phyloP scores from a whole-genome alignment of 2,329 filamentous ascomycete genomes.

The Alternaria arborescens region DNA sequence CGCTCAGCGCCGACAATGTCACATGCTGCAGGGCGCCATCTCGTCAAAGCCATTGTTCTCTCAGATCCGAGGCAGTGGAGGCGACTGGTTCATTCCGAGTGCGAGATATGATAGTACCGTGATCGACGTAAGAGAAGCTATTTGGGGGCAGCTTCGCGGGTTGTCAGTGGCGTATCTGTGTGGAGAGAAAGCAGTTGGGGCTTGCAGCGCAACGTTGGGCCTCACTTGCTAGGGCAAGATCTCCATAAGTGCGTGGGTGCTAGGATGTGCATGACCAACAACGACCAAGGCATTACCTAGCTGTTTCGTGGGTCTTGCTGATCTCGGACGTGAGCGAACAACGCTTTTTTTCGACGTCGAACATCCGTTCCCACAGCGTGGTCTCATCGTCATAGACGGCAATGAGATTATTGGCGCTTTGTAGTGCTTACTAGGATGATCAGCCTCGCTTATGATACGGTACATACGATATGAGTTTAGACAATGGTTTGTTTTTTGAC shows the following conservation, averaged over 20 bases:
- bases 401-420: background rate
- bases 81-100: background rate
- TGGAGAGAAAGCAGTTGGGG: background rate
- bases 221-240: conserved; percentile 12
- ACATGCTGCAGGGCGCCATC: background rate
- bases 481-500: background rate
- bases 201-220: conserved; percentile 8
- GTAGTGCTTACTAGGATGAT: background rate
- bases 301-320: background rate
- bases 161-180: background rate
- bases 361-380: background rate
- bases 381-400: conserved; percentile 1
- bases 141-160: background rate
- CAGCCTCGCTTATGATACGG: background rate
- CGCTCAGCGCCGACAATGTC: background rate
- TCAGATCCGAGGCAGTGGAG: background rate
- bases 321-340: background rate
- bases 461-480: background rate
- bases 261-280: background rate
- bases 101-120: background rate
- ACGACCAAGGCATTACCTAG: background rate
- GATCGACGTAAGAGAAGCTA: background rate
- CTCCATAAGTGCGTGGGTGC: conserved; percentile 4
- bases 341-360: background rate
- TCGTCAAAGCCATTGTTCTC: background rate